Conservation (phyloP, 768 basidiomycete genomes). For the Phaeotremella skinneri region DNA sequence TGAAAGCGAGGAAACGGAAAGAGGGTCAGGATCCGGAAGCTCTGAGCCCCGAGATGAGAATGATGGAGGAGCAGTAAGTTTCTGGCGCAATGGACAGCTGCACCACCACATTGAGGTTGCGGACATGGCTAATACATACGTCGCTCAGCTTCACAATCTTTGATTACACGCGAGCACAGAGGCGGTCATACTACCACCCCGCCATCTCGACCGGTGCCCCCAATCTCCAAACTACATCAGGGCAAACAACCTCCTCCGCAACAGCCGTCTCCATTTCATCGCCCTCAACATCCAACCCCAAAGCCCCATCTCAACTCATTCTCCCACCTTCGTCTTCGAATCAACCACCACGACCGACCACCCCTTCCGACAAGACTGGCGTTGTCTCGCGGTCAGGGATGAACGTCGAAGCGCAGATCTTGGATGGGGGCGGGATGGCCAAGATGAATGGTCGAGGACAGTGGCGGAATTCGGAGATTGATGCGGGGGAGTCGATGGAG, state of each 20-base stretch:
- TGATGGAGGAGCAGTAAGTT: conserved; percentile 94
- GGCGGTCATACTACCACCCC: conserved; percentile 85
- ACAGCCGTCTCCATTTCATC: conserved; percentile 26
- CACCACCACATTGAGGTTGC: too few relatives aligned
- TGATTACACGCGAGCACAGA: conserved; percentile 87
- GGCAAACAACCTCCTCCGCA: conserved; percentile 20
- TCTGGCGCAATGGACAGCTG: neutral
- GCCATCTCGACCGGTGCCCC: conserved; percentile 41
- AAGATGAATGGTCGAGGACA: conserved; percentile 38
- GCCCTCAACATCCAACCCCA: neutral
- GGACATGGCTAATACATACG: conserved; percentile 6
- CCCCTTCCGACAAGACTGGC: conserved; percentile 45
- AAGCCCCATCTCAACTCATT: neutral
- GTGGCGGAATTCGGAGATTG: conserved; percentile 13
- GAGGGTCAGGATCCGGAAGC: conserved; percentile 81
- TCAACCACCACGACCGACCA: conserved; percentile 33
- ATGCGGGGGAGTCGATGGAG: conserved; percentile 5
- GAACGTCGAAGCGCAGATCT: conserved; percentile 51
- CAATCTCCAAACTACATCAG: conserved; percentile 29
- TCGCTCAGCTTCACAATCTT: conserved; percentile 75
- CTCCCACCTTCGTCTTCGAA: neutral
- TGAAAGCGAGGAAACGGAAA: conserved; percentile 91
- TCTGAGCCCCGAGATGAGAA: conserved; percentile 84
- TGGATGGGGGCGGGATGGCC: conserved; percentile 51
- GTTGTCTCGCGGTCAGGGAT: conserved; percentile 41